phyloP scores from a whole-genome alignment of 306 rosid genomes.

The Malus sylvestris region DNA sequence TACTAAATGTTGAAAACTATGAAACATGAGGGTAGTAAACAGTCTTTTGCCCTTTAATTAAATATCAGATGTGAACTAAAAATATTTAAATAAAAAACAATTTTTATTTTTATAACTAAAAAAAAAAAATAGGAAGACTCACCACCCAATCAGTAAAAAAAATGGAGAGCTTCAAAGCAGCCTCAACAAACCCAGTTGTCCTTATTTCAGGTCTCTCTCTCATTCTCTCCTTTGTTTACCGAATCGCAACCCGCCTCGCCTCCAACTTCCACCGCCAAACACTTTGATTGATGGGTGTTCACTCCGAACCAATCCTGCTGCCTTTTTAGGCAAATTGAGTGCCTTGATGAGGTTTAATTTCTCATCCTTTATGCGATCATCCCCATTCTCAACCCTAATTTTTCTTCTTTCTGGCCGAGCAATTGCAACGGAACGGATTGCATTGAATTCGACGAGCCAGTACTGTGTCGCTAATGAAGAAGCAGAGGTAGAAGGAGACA shows the following conservation, averaged over 20 bases:
- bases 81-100: no score
- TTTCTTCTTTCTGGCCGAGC: slow-evolving; percentile 30
- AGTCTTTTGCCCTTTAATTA: no score
- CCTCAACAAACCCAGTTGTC: no score
- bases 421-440: slow-evolving; percentile 25
- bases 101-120: no score
- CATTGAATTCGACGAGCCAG: slow-evolving; percentile 11
- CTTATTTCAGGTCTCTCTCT: no score
- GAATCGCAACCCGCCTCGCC: slow-evolving; percentile 28
- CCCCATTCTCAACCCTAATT: slow-evolving; percentile 24
- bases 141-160: no score
- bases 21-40: no score
- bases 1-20: no score
- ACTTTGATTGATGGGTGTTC: slow-evolving; percentile 36
- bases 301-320: slow-evolving; percentile 27
- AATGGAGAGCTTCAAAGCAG: no score
- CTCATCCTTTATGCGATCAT: slow-evolving; percentile 27
- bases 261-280: slow-evolving; percentile 28
- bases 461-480: slow-evolving; percentile 4
- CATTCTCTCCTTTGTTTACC: not conserved
- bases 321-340: slow-evolving; percentile 45
- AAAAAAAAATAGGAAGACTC: no score
- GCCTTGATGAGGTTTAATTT: slow-evolving; percentile 50
- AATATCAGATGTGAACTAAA: no score
- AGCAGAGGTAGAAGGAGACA: not conserved